Conservation (phyloP, 768 basidiomycete species). For the Fomitopsis pulvina region DNA sequence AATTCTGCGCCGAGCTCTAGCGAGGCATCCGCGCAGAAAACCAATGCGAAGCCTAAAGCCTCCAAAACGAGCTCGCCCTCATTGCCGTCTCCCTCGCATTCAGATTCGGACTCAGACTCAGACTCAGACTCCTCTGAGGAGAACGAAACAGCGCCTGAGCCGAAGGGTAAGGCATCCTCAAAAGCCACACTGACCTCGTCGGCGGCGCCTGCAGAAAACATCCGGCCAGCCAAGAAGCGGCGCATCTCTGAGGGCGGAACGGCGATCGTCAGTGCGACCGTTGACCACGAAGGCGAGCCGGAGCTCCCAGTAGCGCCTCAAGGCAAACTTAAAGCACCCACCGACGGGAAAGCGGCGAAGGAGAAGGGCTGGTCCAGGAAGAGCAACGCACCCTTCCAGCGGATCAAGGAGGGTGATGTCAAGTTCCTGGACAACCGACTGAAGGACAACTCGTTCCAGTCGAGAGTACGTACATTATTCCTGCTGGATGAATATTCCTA, state of each 20-base stretch:
- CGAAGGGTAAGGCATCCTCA: slow-evolving; percentile 15
- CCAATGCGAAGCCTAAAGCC: neutral
- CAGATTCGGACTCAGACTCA: slow-evolving; percentile 23
- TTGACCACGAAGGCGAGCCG: slow-evolving; percentile 3
- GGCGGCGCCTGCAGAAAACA: neutral
- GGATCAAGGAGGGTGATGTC: slow-evolving; percentile 65
- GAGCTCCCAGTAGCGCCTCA: neutral
- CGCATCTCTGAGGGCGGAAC: slow-evolving; percentile 45
- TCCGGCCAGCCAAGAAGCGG: slow-evolving; percentile 50
- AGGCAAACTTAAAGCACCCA: slow-evolving; percentile 2
- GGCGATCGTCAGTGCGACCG: slow-evolving; percentile 41
- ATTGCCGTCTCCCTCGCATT: slow-evolving; percentile 15
- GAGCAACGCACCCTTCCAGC: slow-evolving; percentile 66
- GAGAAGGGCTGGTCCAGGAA: slow-evolving; percentile 27
- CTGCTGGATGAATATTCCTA: neutral
- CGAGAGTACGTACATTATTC: slow-evolving; percentile 48
- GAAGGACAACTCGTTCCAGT: slow-evolving; percentile 74
- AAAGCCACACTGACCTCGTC: slow-evolving; percentile 20
- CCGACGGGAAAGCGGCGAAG: slow-evolving; percentile 10
- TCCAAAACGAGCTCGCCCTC: slow-evolving; percentile 2
- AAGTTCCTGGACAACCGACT: slow-evolving; percentile 38
- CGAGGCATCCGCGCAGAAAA: slow-evolving; percentile 15
- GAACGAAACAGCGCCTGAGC: slow-evolving; percentile 10
- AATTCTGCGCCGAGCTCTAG: slow-evolving; percentile 1
- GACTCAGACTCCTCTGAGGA: slow-evolving; percentile 18